These are phyloP conservation scores for Lactifluus subvellereus DNA, from an alignment of 768 basidiomycete genomes.

Conservation along the genomic window DNA sequence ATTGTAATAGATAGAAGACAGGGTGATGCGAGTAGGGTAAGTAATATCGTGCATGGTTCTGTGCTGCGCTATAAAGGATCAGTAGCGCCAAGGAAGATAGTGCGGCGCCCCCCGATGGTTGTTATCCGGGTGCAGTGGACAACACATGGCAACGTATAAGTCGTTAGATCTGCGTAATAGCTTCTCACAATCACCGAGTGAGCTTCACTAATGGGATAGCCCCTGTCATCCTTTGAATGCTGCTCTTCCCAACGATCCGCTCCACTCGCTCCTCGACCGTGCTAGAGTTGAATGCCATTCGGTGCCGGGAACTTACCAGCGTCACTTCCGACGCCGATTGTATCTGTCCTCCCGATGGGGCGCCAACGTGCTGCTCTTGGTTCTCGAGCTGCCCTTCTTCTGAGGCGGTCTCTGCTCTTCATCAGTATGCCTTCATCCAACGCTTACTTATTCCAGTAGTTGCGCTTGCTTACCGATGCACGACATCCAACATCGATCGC, in stretches of 20 bases:
- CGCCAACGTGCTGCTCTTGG: slow-evolving; percentile 12
- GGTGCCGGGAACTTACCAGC: slow-evolving; percentile 9
- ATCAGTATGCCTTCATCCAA: background rate
- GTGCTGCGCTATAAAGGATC: background rate
- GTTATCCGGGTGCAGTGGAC: background rate
- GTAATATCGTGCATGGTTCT: too few relatives aligned
- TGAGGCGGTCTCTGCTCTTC: slow-evolving; percentile 11
- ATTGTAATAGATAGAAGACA: too few relatives aligned
- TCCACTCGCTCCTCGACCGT: slow-evolving; percentile 19
- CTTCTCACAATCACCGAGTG: background rate
- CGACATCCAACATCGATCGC: slow-evolving; percentile 21
- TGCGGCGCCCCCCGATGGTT: too few relatives aligned
- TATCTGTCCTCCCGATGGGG: slow-evolving; percentile 14
- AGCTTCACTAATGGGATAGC: slow-evolving; percentile 18
- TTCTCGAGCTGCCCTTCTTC: background rate
- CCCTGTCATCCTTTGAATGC: slow-evolving; percentile 15
- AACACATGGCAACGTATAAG: background rate
- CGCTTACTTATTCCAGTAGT: background rate
- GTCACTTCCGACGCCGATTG: slow-evolving; percentile 20
- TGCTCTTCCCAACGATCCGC: slow-evolving; percentile 15
- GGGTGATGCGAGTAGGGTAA: too few relatives aligned
- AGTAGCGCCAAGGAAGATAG: too few relatives aligned
- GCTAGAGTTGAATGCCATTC: slow-evolving; percentile 17
- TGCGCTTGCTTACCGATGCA: slow-evolving; percentile 9
- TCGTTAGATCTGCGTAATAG: slow-evolving; percentile 1